Evolutionary conservation across 2,329 filamentous ascomycete species (phyloP).

Genomic region (Epichloe sp.): DNA sequence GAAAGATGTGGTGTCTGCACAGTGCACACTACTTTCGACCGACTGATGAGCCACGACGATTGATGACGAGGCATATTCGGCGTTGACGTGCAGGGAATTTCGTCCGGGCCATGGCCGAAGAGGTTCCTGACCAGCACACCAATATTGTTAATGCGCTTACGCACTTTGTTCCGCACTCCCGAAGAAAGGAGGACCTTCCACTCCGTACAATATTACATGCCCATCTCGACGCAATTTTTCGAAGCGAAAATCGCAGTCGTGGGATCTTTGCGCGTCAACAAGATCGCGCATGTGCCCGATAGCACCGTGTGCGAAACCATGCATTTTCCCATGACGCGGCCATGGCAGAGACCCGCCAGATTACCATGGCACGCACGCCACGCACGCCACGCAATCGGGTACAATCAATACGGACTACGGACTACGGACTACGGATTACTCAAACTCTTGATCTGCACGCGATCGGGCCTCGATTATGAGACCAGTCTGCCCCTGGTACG

Average conservation of each 20-base stretch:
- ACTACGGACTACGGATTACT: too few species aligned
- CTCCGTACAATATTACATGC: too few species aligned
- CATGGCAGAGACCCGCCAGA: not conserved
- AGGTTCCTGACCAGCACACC: not conserved
- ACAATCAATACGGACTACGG: too few species aligned
- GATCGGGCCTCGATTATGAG: too few species aligned
- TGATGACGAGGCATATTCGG: not conserved
- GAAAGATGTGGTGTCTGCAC: conserved; percentile 15
- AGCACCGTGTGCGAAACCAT: not conserved
- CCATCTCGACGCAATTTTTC: too few species aligned
- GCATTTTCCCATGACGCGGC: not conserved
- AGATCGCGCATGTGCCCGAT: too few species aligned
- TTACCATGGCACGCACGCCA: not conserved
- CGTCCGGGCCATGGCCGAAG: not conserved
- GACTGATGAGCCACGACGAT: conserved; percentile 6
- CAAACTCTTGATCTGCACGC: too few species aligned
- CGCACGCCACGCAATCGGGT: too few species aligned
- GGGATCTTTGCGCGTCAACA: too few species aligned
- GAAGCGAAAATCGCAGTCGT: too few species aligned
- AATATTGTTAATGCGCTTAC: not conserved
- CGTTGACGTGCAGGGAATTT: not conserved
- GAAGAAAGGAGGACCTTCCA: not conserved
- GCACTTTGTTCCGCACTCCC: not conserved
- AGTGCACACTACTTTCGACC: conserved; percentile 11
- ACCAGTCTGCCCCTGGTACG: too few species aligned